A percentile compares a stretch with the other conserved stretches of the same genome.
phyloP scores from a whole-genome alignment of 2,329 filamentous ascomycete genomes.

The Verticillium klebahnii region DNA sequence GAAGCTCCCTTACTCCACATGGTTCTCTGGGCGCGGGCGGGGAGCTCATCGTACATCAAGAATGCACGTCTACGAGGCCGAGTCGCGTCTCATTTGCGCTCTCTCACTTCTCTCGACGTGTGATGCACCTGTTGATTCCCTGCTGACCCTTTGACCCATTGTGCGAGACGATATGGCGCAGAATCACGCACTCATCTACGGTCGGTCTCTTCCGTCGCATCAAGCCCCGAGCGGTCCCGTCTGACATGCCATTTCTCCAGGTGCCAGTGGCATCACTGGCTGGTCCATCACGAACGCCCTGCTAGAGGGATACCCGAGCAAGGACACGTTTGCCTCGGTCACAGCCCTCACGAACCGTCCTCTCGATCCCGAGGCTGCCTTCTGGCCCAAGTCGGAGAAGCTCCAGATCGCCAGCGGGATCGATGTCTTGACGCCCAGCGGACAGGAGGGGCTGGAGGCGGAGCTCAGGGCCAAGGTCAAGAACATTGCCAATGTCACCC shows the following conservation, averaged over 20 bases:
- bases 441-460: slow-evolving; percentile 22
- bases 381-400: slow-evolving; percentile 23
- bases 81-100: too few relatives aligned
- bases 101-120: background rate
- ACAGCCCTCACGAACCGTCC: slow-evolving; percentile 43
- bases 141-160: background rate
- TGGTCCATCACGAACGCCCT: slow-evolving; percentile 45
- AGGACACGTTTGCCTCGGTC: slow-evolving; percentile 36
- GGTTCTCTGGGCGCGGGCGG: background rate
- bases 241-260: slow-evolving; percentile 20
- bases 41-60: background rate
- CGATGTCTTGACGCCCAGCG: slow-evolving; percentile 24
- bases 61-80: background rate
- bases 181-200: slow-evolving; percentile 2
- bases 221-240: background rate
- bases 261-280: slow-evolving; percentile 42
- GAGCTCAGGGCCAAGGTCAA: slow-evolving; percentile 27
- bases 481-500: slow-evolving; percentile 30
- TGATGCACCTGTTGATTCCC: too few relatives aligned
- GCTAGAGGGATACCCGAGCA: slow-evolving; percentile 37
- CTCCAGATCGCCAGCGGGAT: slow-evolving; percentile 28
- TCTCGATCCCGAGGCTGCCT: slow-evolving; percentile 17
- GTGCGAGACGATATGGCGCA: background rate
- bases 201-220: background rate
- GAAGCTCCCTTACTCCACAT: background rate